Percentiles rank a stretch among this genome's conserved stretches.
These are phyloP conservation scores for Salix exigua DNA, from an alignment of 345 rosid genomes.

Conservation along the genomic window DNA sequence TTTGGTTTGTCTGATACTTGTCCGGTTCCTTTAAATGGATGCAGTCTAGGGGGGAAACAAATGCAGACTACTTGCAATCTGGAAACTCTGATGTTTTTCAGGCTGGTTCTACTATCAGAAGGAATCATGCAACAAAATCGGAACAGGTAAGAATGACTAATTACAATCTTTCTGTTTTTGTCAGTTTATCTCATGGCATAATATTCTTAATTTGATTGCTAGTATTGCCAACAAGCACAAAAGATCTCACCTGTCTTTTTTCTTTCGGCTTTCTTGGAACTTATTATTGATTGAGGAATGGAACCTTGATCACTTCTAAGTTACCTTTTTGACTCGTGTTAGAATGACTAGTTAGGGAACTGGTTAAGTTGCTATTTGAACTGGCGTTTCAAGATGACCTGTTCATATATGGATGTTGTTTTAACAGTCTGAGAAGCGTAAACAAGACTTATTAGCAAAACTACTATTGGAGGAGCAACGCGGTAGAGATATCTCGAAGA, in stretches of 20 bases:
- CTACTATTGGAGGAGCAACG: slow-evolving; percentile 62
- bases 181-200: neutral
- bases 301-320: neutral
- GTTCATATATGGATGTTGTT: neutral
- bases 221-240: neutral
- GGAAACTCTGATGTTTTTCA: slow-evolving; percentile 38
- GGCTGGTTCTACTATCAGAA: slow-evolving; percentile 44
- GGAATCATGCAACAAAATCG: slow-evolving; percentile 46
- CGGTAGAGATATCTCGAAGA: slow-evolving; percentile 57
- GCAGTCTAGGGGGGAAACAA: slow-evolving; percentile 51
- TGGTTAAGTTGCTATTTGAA: neutral
- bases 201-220: neutral
- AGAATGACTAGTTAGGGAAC: neutral
- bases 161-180: neutral
- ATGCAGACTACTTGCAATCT: slow-evolving; percentile 32
- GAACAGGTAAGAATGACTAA: slow-evolving; percentile 47
- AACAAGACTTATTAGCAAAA: slow-evolving; percentile 61
- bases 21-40: slow-evolving; percentile 18
- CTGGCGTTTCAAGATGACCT: neutral
- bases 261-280: neutral
- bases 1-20: slow-evolving; percentile 12
- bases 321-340: neutral
- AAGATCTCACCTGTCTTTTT: neutral
- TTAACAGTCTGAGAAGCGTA: slow-evolving; percentile 81
- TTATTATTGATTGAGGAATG: neutral